Percentiles rank a stretch among this genome's conserved stretches.
Conservation (phyloP, 2,329 filamentous ascomycete species). For the Trichoderma sp. region DNA sequence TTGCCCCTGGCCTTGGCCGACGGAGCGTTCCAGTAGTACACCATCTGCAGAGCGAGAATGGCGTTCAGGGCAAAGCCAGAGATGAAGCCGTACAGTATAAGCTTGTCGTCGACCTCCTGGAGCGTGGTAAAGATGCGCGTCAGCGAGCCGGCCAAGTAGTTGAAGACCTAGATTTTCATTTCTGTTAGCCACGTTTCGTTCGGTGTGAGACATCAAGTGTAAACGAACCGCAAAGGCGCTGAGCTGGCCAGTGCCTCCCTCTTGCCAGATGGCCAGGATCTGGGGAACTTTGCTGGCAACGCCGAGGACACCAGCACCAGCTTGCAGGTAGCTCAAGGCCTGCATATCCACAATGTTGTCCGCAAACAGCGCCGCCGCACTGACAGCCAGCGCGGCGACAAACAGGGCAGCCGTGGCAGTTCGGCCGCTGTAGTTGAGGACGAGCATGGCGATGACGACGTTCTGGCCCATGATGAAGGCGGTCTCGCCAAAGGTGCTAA, state of each 20-base stretch:
- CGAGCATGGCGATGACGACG: conserved; percentile 80
- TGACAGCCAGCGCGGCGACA: conserved; percentile 70
- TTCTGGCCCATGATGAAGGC: conserved; percentile 91
- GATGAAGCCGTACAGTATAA: conserved; percentile 93
- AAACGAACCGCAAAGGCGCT: conserved; percentile 80
- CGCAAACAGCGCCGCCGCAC: conserved; percentile 67
- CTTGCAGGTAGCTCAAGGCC: conserved; percentile 72
- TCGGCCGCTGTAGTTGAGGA: conserved; percentile 77
- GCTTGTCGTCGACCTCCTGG: conserved; percentile 93
- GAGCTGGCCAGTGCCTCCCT: conserved; percentile 90
- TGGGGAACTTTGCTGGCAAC: conserved; percentile 92
- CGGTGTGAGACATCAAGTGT: too few species aligned
- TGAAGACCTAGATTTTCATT: conserved; percentile 71
- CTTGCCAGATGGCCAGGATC: conserved; percentile 78
- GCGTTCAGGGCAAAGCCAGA: conserved; percentile 88
- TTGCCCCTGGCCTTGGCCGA: conserved; percentile 46
- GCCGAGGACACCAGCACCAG: conserved; percentile 75
- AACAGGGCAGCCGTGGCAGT: conserved; percentile 69
- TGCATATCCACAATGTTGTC: conserved; percentile 62
- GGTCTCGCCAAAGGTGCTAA: conserved; percentile 95
- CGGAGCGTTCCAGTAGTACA: conserved; percentile 90
- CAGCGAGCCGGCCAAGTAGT: conserved; percentile 90
- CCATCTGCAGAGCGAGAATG: conserved; percentile 83
- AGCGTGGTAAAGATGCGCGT: conserved; percentile 96
- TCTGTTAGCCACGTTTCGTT: neutral